Conservation (phyloP, 2,329 filamentous ascomycete genomes). For the Venturia oleaginea region DNA sequence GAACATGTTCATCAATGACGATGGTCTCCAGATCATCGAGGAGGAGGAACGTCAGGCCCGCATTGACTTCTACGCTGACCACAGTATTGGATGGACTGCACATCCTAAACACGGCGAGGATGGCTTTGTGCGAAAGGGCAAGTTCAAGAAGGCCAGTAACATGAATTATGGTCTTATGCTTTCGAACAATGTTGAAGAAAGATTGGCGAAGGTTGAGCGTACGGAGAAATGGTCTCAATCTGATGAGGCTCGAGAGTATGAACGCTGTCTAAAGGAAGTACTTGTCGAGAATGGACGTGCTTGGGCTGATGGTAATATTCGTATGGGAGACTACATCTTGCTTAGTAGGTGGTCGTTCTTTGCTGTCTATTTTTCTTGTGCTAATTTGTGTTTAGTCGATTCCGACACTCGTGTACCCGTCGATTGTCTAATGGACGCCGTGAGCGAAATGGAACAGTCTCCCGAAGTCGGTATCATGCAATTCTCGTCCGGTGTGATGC, state of each 20-base stretch:
- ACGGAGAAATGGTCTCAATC: conserved; percentile 27
- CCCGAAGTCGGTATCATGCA: conserved; percentile 65
- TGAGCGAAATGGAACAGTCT: conserved; percentile 60
- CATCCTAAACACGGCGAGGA: conserved; percentile 44
- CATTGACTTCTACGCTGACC: conserved; percentile 41
- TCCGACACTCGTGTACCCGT: conserved; percentile 54
- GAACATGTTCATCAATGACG: conserved; percentile 67
- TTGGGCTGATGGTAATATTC: conserved; percentile 53
- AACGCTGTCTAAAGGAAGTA: conserved; percentile 40
- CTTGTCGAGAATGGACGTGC: conserved; percentile 44
- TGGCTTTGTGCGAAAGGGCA: conserved; percentile 47
- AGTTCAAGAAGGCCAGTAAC: conserved; percentile 59
- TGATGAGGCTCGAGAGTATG: conserved; percentile 39
- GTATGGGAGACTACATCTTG: conserved; percentile 55
- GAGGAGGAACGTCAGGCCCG: conserved; percentile 36
- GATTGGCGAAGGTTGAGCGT: conserved; percentile 39
- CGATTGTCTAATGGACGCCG: conserved; percentile 61
- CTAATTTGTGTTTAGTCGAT: conserved; percentile 50
- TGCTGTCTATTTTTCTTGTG: conserved; percentile 39
- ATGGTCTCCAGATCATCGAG: conserved; percentile 59
- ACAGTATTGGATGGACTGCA: conserved; percentile 43
- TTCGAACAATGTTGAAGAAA: conserved; percentile 57
- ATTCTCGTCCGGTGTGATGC: conserved; percentile 67
- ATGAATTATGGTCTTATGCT: conserved; percentile 63
- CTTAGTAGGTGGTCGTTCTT: no score